Evolutionary conservation across 1,139 yeast genomes (phyloP).

Genomic region (Candida gigantensis): DNA sequence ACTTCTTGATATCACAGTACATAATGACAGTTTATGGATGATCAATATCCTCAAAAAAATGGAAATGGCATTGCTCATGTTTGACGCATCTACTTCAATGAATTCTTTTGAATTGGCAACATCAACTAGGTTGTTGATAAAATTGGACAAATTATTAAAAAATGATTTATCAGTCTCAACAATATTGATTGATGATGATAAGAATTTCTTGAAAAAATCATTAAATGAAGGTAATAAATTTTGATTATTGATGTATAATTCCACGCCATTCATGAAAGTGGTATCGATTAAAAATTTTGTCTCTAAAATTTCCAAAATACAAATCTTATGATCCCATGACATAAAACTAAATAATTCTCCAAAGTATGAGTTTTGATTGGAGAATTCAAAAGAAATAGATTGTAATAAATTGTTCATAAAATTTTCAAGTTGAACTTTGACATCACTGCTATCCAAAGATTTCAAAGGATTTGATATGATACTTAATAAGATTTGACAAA

Average conservation of each 20-base stretch:
- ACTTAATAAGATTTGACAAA: conserved; percentile 48
- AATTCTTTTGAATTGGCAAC: conserved; percentile 15
- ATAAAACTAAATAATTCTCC: conserved; percentile 43
- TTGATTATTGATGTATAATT: conserved; percentile 10
- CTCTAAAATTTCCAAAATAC: conserved; percentile 32
- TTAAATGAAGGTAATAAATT: conserved; percentile 30
- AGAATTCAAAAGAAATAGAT: conserved; percentile 45
- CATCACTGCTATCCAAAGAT: neutral
- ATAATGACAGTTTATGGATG: conserved; percentile 52
- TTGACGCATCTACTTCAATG: conserved; percentile 10
- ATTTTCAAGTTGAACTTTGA: conserved; percentile 15
- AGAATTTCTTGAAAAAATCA: conserved; percentile 43
- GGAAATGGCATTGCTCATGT: conserved; percentile 27
- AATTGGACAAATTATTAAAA: conserved; percentile 21
- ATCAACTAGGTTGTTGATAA: conserved; percentile 21
- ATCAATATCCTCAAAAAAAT: conserved; percentile 58
- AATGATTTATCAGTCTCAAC: conserved; percentile 22
- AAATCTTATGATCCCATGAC: conserved; percentile 30
- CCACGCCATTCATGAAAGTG: conserved; percentile 14
- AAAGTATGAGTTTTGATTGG: conserved; percentile 34
- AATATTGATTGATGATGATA: conserved; percentile 25
- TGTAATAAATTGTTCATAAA: conserved; percentile 45
- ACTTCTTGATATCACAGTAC: conserved; percentile 30
- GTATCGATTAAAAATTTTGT: conserved; percentile 24
- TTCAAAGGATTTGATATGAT: conserved; percentile 14